Evolutionary conservation across 108 stramenopile genomes (phyloP).

Genomic region (Ochromonas danica): DNA sequence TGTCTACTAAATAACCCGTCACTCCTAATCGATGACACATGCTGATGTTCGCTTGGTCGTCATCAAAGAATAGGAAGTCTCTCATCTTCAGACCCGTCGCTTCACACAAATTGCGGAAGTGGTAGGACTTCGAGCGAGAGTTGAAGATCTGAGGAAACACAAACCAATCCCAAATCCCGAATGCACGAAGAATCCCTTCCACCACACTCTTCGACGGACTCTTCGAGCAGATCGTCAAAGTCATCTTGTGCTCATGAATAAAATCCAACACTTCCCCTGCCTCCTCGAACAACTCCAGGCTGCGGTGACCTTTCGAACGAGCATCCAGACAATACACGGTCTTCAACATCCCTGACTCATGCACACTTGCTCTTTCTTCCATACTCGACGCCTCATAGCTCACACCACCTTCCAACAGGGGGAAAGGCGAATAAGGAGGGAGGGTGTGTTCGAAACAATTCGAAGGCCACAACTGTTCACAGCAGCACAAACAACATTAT

Average conservation of each 20-base stretch:
- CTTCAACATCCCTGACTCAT: background rate
- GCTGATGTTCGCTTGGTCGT: background rate
- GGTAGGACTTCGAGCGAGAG: background rate
- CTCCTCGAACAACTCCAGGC: background rate
- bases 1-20: background rate
- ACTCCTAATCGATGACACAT: background rate
- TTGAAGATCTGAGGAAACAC: background rate
- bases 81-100: background rate
- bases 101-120: background rate
- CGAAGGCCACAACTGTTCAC: background rate
- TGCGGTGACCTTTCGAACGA: background rate
- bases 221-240: background rate
- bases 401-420: too few relatives aligned
- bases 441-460: background rate
- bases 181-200: background rate
- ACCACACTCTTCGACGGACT: background rate
- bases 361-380: background rate
- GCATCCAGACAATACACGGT: background rate
- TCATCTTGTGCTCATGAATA: background rate
- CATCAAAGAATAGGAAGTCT: background rate
- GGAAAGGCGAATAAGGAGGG: background rate
- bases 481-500: too few relatives aligned
- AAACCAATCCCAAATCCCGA: conserved; percentile 1
- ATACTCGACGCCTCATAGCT: background rate
- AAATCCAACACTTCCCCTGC: background rate